Evolutionary conservation across 495 filamentous ascomycete species (phyloP), one percentile per base, ranked within the genome.

Genomic region (Aspergillus wentii): DNA sequence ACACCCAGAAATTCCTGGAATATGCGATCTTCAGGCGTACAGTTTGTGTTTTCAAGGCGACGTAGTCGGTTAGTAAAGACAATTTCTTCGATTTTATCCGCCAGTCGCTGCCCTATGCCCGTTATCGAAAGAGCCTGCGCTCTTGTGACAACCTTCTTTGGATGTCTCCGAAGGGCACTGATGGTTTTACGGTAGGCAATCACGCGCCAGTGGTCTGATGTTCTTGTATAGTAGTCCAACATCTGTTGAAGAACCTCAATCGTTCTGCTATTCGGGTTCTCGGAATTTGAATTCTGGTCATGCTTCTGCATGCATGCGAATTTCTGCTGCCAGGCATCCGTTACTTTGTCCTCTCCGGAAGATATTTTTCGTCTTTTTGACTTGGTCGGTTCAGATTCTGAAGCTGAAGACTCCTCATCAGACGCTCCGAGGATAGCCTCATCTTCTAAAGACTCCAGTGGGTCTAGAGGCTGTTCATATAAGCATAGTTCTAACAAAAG

Each of bases 11-110:
- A 96, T 2, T 68, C 44, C 21, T 79, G 78, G 11, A 95, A 57
- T 0, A 75, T 61, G 2, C 61, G 58, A 50, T 88, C 83, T 10
- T 70, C 67, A 1, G 80, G 73, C n/a, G 91, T 83, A 10, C 64
- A 49, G 36, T 71, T 76, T 1, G 83, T 71, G 47, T 76, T 74
- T 1, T 94, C 86, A 2, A 96, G 70, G 25, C 84, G 79, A 14
- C 78, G 73, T 0, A 98, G 77, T 10, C 69, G 69, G 51, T 89
- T 78, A 1, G 91, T 96, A 36, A 61, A 56, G 4, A 77, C 88
- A 32, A 96, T 95, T 52, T 98, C 92, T 51, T 94, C 84, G 38
- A 98, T 95, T 51, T 96, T 96, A 27, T 72, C 69, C 0, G 92
- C 92, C 11, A 98, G 57, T 8, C 87, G 76, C 6, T 64, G 38